phyloP scores from a whole-genome alignment of 129 eudicot genomes.

The Lactuca sativa region DNA sequence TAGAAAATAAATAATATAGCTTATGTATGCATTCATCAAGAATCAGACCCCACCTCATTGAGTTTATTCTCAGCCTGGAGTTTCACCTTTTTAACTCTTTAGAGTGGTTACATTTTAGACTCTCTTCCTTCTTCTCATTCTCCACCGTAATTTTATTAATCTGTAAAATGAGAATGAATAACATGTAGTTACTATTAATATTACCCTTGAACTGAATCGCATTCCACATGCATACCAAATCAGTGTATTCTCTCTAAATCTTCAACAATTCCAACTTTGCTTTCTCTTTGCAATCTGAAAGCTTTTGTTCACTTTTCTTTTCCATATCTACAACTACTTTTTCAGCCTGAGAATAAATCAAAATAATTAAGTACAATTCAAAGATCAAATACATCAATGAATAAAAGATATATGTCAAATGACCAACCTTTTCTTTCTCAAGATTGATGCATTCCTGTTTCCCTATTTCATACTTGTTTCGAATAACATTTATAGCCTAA shows the following conservation, averaged over 20 bases:
- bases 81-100: slow-evolving; percentile 65
- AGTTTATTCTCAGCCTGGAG: slow-evolving; percentile 73
- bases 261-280: slow-evolving; percentile 49
- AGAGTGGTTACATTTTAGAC: slow-evolving; percentile 51
- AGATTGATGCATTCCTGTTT: slow-evolving; percentile 67
- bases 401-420: slow-evolving; percentile 6
- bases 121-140: slow-evolving; percentile 51
- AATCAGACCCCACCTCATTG: slow-evolving; percentile 59
- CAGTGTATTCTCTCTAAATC: slow-evolving; percentile 75
- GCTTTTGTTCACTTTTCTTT: slow-evolving; percentile 58
- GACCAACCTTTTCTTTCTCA: slow-evolving; percentile 83
- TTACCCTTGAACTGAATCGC: not conserved
- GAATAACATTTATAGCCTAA: slow-evolving; percentile 88
- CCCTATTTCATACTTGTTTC: slow-evolving; percentile 81
- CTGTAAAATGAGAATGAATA: slow-evolving; percentile 37
- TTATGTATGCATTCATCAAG: not conserved
- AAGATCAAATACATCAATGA: slow-evolving; percentile 1
- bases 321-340: slow-evolving; percentile 62
- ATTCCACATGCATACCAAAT: slow-evolving; percentile 54
- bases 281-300: slow-evolving; percentile 66
- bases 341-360: slow-evolving; percentile 51
- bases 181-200: slow-evolving; percentile 6
- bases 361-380: slow-evolving; percentile 11
- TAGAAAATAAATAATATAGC: too few relatives aligned
- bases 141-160: slow-evolving; percentile 55